Conservation (phyloP, 768 basidiomycete genomes). For the Russula earlei region DNA sequence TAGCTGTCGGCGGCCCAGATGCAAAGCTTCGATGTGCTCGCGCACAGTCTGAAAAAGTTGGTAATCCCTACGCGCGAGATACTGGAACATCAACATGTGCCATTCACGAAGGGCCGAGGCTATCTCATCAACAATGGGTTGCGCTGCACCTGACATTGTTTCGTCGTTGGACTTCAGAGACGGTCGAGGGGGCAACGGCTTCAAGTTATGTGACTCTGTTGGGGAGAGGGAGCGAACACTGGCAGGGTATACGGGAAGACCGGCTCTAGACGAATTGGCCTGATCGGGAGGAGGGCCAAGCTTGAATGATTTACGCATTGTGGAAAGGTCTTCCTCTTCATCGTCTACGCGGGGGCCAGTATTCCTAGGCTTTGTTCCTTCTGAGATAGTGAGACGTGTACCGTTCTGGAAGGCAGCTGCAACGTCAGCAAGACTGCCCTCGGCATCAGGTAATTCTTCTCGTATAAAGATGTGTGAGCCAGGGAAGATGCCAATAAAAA, state of each 20-base stretch:
- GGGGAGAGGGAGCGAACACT: conserved; percentile 62
- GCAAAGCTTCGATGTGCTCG: conserved; percentile 84
- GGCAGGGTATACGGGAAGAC: conserved; percentile 61
- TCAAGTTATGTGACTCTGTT: conserved; percentile 51
- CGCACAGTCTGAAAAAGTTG: conserved; percentile 77
- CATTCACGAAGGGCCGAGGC: conserved; percentile 94
- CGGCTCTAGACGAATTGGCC: conserved; percentile 61
- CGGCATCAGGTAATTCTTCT: conserved; percentile 80
- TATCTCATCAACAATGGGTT: conserved; percentile 96
- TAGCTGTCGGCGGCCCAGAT: conserved; percentile 85
- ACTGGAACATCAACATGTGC: conserved; percentile 86
- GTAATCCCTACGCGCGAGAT: conserved; percentile 85
- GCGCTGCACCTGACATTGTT: conserved; percentile 68
- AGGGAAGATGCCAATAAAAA: conserved; percentile 92
- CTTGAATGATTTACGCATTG: conserved; percentile 53
- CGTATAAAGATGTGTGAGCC: conserved; percentile 81
- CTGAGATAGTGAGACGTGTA: conserved; percentile 28
- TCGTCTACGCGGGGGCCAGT: conserved; percentile 56
- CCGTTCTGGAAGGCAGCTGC: conserved; percentile 44
- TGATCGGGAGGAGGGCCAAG: conserved; percentile 68
- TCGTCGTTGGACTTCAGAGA: conserved; percentile 94
- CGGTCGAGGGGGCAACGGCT: conserved; percentile 81
- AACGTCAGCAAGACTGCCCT: conserved; percentile 72
- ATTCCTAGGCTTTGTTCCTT: conserved; percentile 33
- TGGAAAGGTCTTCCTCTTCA: conserved; percentile 45